Evolutionary conservation across 305 asterid species (phyloP).

Genomic region (Solanum aculeatissimum): DNA sequence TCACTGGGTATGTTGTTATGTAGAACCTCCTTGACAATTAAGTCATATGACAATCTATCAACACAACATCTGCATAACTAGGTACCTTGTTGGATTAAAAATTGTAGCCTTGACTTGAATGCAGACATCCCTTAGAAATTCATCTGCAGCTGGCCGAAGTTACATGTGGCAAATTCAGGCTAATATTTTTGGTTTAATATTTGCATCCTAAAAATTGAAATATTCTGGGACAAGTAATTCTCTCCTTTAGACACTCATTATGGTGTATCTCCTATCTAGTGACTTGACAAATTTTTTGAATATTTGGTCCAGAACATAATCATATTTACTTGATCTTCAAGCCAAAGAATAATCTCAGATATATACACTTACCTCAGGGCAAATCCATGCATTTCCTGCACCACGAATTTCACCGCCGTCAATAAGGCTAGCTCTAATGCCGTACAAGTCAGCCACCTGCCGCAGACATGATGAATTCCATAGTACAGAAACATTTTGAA

Average conservation of each 20-base stretch:
- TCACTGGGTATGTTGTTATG: too few relatives aligned
- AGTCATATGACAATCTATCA: not conserved
- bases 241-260: not conserved
- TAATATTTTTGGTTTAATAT: not conserved
- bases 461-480: slow-evolving; percentile 13
- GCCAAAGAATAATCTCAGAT: slow-evolving; percentile 11
- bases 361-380: slow-evolving; percentile 80
- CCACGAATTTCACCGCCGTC: slow-evolving; percentile 99
- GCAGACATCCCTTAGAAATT: not conserved
- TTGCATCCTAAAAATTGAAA: not conserved
- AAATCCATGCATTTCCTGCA: slow-evolving; percentile 99
- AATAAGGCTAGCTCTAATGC: slow-evolving; percentile 93
- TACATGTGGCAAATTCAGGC: not conserved
- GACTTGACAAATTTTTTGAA: not conserved
- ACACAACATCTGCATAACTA: not conserved
- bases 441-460: slow-evolving; percentile 98
- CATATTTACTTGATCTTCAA: slow-evolving; percentile 6
- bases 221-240: not conserved
- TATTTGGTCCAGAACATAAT: not conserved
- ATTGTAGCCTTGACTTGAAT: not conserved
- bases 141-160: not conserved
- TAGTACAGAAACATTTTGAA: not conserved
- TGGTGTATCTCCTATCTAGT: not conserved
- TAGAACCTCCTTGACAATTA: not conserved
- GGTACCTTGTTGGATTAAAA: not conserved